phyloP scores from a whole-genome alignment of 148 eudicot species.

The Beta vulgaris region DNA sequence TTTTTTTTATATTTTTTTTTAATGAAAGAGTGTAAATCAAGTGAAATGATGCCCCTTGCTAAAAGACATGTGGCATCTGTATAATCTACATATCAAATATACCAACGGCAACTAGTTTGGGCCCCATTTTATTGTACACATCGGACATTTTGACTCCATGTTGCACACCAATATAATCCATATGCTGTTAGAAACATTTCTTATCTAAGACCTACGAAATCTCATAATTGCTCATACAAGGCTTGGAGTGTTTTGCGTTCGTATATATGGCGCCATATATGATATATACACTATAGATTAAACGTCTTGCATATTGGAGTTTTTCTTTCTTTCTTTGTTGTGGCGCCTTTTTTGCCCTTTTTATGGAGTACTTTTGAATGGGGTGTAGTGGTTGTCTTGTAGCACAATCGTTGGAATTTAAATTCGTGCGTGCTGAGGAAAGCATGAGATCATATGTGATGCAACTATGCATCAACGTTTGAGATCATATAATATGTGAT shows the following conservation, averaged over 20 bases:
- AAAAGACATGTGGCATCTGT: background rate
- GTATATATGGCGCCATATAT: too few relatives aligned
- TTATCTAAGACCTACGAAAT: background rate
- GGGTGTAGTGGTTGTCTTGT: conserved; percentile 25
- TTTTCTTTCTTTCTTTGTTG: conserved; percentile 12
- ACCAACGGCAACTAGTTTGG: background rate
- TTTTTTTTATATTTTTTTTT: too few relatives aligned
- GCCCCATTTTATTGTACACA: background rate
- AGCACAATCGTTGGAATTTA: conserved; percentile 16
- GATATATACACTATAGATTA: conserved; percentile 18
- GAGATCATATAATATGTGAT: background rate
- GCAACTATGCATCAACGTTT: background rate
- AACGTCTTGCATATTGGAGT: conserved; percentile 14
- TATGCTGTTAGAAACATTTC: background rate
- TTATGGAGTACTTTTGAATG: conserved; percentile 1
- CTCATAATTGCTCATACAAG: background rate
- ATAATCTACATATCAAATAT: conserved; percentile 7
- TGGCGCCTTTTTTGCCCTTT: conserved; percentile 19
- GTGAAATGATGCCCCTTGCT: conserved; percentile 20
- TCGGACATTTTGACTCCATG: conserved; percentile 15
- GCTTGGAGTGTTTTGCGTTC: conserved; percentile 7
- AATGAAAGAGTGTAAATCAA: conserved; percentile 24
- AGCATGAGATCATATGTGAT: conserved; percentile 31
- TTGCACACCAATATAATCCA: background rate
- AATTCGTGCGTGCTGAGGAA: conserved; percentile 10